phyloP scores from a whole-genome alignment of 768 basidiomycete genomes.

The Mrakia blollopis region DNA sequence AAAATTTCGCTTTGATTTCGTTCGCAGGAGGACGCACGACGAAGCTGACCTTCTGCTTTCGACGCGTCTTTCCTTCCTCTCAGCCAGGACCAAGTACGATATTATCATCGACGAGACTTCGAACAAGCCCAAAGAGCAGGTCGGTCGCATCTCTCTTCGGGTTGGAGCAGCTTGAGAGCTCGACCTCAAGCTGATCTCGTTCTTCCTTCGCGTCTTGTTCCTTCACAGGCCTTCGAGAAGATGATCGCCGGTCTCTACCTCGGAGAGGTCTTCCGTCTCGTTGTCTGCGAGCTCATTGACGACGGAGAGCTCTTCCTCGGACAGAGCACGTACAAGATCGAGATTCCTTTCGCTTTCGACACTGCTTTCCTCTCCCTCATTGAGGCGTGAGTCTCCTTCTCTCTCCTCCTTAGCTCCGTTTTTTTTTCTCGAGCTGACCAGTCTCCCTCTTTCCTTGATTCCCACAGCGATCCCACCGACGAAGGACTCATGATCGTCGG shows the following conservation, averaged over 20 bases:
- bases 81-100: slow-evolving; percentile 86
- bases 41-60: background rate
- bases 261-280: slow-evolving; percentile 91
- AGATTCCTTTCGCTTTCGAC: slow-evolving; percentile 85
- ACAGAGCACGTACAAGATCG: slow-evolving; percentile 97
- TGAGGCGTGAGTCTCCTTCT: slow-evolving; percentile 62
- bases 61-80: background rate
- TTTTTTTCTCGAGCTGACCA: background rate
- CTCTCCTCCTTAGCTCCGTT: too few relatives aligned
- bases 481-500: slow-evolving; percentile 95
- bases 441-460: background rate
- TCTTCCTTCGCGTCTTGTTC: background rate
- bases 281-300: slow-evolving; percentile 91
- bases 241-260: slow-evolving; percentile 94
- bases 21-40: background rate
- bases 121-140: slow-evolving; percentile 94
- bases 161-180: background rate
- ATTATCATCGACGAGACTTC: slow-evolving; percentile 83
- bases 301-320: slow-evolving; percentile 96
- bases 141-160: slow-evolving; percentile 38
- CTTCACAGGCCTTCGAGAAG: slow-evolving; percentile 56
- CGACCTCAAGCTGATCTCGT: background rate
- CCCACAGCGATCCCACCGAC: slow-evolving; percentile 79
- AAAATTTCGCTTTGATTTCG: background rate
- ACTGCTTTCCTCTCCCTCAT: slow-evolving; percentile 95